phyloP scores from a whole-genome alignment of 169 alveolate species.

The Fabrea salina region DNA sequence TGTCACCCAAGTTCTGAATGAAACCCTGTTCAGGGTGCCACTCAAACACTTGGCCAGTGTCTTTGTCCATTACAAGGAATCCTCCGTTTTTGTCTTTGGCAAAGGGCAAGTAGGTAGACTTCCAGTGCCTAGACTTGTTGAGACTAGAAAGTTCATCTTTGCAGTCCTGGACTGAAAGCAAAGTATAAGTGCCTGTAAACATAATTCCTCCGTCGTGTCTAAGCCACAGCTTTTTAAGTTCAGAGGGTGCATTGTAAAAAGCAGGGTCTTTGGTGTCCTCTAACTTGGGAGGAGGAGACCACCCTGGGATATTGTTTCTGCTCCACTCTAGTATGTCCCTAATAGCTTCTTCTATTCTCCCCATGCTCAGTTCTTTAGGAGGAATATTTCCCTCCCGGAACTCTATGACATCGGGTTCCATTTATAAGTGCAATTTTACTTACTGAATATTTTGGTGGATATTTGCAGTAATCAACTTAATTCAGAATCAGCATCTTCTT shows the following conservation, averaged over 20 bases:
- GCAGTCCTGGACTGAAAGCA: neutral
- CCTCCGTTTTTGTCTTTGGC: constrained; percentile 14
- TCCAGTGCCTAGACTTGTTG: neutral
- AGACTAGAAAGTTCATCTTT: no score
- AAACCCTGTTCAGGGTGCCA: constrained; percentile 15
- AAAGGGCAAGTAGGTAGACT: constrained; percentile 2
- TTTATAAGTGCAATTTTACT: no score
- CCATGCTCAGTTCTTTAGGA: no score
- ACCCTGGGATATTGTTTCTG: neutral
- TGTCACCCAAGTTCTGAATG: neutral
- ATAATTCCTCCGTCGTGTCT: constrained; percentile 19
- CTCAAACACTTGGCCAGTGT: neutral
- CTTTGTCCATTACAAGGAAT: neutral
- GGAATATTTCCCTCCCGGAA: no score
- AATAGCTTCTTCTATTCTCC: constrained; percentile 16
- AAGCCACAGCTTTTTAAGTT: neutral
- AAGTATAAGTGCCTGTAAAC: neutral
- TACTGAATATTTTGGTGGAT: no score
- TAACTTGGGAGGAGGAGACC: neutral
- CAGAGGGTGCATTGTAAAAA: no score
- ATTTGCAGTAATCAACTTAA: no score
- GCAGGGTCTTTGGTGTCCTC: no score
- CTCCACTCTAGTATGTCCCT: constrained; percentile 13
- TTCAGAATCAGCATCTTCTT: no score
- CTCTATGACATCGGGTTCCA: no score